Evolutionary conservation across 2,329 filamentous ascomycete species (phyloP).

Genomic region (Cladophialophora chaetospira): DNA sequence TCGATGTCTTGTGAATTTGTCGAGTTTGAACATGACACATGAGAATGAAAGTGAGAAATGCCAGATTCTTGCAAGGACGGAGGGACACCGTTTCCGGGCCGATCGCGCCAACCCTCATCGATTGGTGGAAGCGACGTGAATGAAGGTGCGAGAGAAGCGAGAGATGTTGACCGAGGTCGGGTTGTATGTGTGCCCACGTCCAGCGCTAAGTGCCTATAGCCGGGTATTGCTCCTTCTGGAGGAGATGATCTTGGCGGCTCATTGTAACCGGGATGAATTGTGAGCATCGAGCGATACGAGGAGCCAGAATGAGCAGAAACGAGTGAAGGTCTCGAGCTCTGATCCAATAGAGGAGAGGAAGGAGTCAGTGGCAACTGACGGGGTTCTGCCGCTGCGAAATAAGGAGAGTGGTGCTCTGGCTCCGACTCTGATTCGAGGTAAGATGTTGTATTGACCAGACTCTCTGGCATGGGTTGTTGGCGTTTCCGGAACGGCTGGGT

Average conservation of each 20-base stretch:
- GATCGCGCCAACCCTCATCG: neutral
- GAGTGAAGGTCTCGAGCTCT: neutral
- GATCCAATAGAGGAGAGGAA: neutral
- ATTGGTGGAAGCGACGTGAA: neutral
- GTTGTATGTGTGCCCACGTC: neutral
- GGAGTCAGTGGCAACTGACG: neutral
- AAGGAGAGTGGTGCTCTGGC: too few species aligned
- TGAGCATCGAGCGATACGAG: neutral
- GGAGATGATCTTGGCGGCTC: neutral
- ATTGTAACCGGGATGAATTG: slow-evolving; percentile 8
- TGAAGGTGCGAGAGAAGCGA: neutral
- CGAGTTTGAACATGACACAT: too few species aligned
- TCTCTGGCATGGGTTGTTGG: too few species aligned
- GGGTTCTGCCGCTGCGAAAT: neutral
- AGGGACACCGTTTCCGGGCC: neutral
- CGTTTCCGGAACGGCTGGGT: too few species aligned
- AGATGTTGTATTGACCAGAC: too few species aligned
- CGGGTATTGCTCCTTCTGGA: neutral
- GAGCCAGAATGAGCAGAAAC: neutral
- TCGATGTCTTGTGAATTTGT: neutral
- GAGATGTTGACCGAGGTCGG: neutral
- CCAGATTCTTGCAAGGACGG: neutral
- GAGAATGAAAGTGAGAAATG: too few species aligned
- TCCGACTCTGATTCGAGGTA: too few species aligned
- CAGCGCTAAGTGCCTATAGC: neutral